Evolutionary conservation across 805 yeast genomes (phyloP), one percentile per base, ranked within the genome.

Genomic region (Vanderwaltozyma tropicalis): DNA sequence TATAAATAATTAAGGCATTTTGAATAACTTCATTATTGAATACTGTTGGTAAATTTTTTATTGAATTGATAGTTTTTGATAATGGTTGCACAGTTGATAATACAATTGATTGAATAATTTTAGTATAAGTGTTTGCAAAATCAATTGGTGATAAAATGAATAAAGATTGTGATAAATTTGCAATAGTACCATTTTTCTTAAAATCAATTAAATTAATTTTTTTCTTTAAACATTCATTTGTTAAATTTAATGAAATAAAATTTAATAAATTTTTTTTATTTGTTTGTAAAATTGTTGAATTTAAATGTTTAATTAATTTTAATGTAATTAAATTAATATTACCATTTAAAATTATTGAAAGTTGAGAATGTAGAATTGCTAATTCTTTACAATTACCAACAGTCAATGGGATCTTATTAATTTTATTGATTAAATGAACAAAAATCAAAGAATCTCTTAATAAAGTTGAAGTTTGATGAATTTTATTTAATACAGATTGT

Each of bases 381-480:
- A 55, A 27, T 35, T 50, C 40, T 14, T 29, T 24, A 19, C 16
- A 12, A 30, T 20, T 34, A 20, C 16, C 20, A 7, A 26, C 22
- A 22, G 15, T 25, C n/a, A 37, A 14, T 7, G 35, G 31, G 17
- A 50, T 18, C 14, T 35, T n/a, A 29, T 46, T 41, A 13, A 57
- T 41, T 38, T 48, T 51, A 16, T 48, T 44, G 1, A 50, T 41
- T 35, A 57, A 39, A 38, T 57, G 59, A 12, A 55, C 30, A 30
- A 49, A 53, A 15, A 55, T 41, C 20, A 56, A 41, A 5, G 55
- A 47, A 32, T 55, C 59, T 36, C 62, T 49, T 33, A 58, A 38
- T 9, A 57, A 34, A 26, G 44, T 53, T 4, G 60, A 50, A 6
- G 62, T 56, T 39, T 58, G 62, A 38, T 58, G 61, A 18, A 58